phyloP scores from a whole-genome alignment of 78 protist species.

The Monosiga brevicollis region DNA sequence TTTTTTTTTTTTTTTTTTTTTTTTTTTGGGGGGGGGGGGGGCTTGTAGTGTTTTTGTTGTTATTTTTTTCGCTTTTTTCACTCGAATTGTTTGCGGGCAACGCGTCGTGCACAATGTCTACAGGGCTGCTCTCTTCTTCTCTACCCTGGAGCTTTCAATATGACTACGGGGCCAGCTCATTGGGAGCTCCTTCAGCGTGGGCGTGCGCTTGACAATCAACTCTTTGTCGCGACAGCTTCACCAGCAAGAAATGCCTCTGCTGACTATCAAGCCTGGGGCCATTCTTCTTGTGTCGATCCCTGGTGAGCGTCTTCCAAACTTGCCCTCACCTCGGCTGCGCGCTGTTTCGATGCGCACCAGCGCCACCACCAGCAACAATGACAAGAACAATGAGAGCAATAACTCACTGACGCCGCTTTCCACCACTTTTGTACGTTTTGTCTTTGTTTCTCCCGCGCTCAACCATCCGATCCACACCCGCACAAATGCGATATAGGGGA shows the following conservation, averaged over 20 bases:
- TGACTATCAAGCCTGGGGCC: constrained; percentile 84
- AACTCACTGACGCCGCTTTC: no score
- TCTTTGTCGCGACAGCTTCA: constrained; percentile 64
- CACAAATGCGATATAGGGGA: constrained; percentile 47
- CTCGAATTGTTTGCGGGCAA: neutral
- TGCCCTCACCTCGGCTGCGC: no score
- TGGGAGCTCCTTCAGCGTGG: constrained; percentile 89
- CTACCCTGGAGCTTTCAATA: constrained; percentile 96
- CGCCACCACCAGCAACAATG: no score
- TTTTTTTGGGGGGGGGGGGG: no score
- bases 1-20: neutral
- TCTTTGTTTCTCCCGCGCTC: neutral
- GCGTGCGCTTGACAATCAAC: constrained; percentile 45
- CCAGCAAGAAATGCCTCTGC: constrained; percentile 73
- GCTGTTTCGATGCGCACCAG: no score
- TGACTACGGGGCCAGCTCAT: constrained; percentile 96
- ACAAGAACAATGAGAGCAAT: no score
- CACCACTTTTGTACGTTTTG: neutral
- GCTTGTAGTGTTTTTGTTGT: no score
- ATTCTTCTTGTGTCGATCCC: constrained; percentile 71
- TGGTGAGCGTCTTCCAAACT: no score
- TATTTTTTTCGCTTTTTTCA: no score
- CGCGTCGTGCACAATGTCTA: no score
- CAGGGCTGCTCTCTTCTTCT: constrained; percentile 55
- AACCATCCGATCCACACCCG: neutral